Base-by-base conservation (phyloP, 1,139 yeast genomes). In the Geotrichum histeridarum region DNA sequence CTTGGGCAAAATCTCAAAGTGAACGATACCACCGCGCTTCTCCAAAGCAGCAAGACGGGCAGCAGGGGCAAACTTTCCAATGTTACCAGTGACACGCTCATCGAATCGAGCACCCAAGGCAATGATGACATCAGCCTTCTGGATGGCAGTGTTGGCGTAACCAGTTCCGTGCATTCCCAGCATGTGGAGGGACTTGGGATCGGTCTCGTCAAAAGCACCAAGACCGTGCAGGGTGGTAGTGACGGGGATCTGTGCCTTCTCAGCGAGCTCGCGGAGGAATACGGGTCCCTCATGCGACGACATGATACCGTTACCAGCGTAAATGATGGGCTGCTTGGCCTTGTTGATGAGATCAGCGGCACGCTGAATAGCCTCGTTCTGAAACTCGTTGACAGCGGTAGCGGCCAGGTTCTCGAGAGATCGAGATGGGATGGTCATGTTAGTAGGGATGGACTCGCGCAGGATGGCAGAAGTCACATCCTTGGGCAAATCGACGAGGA, bases 161-260 rank as follows among this genome's bases (percentile, higher is more conserved):
- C 93, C 96, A 59, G 84, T 80, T 61, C 99, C 99, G 73, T 93
- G 99, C 99, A 93, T 93, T 66, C 99, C 99, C 63, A 93, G 80
- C 94, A 93, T 88, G 72, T 91, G 96, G 62, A 93, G 75, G 32
- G 97, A 84, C 73, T 90, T 90, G 61, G 85, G 83, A 73, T 91
- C 96, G 59, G 80, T 81, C 75, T 93, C 98, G 72, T 93, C 96
- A 67, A 85, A 93, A 7, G 95, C 87, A 61, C 99, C 99, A 61
- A 93, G 79, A 54, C 88, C 98, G 73, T 91, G 98, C 58, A 93
- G 72, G 54, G 98, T 86, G 27, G 98, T 93, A 49, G 98, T 93
- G 55, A 93, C 99, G 43, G 99, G 99, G 60, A 93, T 91, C 66
- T 80, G 77, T 35, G 96, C 96, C 74, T 86, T 86, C 59, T 90